These are phyloP conservation scores for Talaromyces stipitatus DNA, from an alignment of 495 filamentous ascomycete genomes.

Conservation along the genomic window DNA sequence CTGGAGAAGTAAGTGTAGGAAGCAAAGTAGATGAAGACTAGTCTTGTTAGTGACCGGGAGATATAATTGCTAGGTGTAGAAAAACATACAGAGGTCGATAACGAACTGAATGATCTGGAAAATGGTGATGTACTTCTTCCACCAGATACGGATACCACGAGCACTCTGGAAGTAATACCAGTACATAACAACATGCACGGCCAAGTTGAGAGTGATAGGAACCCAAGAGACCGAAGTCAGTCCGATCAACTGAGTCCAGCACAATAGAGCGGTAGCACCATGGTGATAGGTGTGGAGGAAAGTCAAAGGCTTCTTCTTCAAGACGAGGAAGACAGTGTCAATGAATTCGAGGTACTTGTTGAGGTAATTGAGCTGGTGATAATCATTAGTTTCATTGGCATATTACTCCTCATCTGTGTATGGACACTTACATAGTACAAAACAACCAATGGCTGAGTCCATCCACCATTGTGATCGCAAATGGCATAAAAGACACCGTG, in stretches of 20 bases:
- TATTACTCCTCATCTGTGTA: background rate
- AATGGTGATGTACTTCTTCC: slow-evolving; percentile 54
- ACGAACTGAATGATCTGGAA: slow-evolving; percentile 53
- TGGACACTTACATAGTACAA: slow-evolving; percentile 55
- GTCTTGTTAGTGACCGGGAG: slow-evolving; percentile 6
- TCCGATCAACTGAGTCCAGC: slow-evolving; percentile 65
- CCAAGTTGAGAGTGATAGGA: slow-evolving; percentile 58
- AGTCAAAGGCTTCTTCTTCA: slow-evolving; percentile 72
- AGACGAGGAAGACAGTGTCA: slow-evolving; percentile 63
- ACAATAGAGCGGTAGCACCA: slow-evolving; percentile 62
- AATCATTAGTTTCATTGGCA: slow-evolving; percentile 14
- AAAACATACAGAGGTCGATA: slow-evolving; percentile 45
- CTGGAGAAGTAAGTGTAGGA: slow-evolving; percentile 93
- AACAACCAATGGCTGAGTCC: slow-evolving; percentile 57
- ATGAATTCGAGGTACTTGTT: slow-evolving; percentile 66
- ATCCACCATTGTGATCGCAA: slow-evolving; percentile 57
- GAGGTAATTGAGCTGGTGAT: slow-evolving; percentile 59
- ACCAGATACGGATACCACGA: slow-evolving; percentile 51
- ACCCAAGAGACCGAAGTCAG: slow-evolving; percentile 63
- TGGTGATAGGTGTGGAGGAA: slow-evolving; percentile 74
- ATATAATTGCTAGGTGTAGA: background rate
- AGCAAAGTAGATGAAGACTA: slow-evolving; percentile 92
- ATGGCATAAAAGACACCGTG: slow-evolving; percentile 59
- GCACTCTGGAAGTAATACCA: slow-evolving; percentile 59
- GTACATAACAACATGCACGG: slow-evolving; percentile 66